Evolutionary conservation across 805 yeast genomes (phyloP), one percentile per base, ranked within the genome.

Genomic region (Candida maris): DNA sequence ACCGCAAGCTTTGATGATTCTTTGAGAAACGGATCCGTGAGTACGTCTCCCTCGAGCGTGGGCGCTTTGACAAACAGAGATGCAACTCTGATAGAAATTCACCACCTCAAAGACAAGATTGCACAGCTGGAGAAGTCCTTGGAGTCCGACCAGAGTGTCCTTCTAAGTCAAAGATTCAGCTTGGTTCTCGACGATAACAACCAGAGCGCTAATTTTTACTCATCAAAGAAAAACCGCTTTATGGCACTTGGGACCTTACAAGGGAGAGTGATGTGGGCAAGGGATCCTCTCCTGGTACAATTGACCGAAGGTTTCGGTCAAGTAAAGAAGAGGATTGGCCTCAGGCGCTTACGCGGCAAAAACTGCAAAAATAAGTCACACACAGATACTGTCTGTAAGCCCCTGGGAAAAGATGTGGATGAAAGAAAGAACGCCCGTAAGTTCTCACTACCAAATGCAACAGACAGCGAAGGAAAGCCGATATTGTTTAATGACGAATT

Each of bases 191-290:
- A 35, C 15, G 45, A 41, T 4, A 14, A 34, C 10, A 35, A 38
- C 5, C 23, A 35, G n/a, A 35, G 38, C 29, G 23, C 39, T 9
- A 24, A 39, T 7, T 20, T 46, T 14, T 46, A 42, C 27, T 35
- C 39, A 13, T 42, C 52, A 12, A 50, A 48, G 37, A 42, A 46
- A 18, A 41, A 35, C 18, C 30, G 52, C 6, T 43, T 50, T n/a
- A 20, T 38, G 32, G 44, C 45, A 20, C 15, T 37, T 1, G 54
- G 54, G 5, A 35, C 51, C 4, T 42, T 48, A 25, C 44, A 47
- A 17, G 34, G 39, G 9, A 22, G 23, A 12, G 32, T 34, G 7
- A 10, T 48, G 2, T 46, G 52, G 51, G 32, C 39, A 4, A 26
- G 36, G 10, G 54, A 50, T 31, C 51, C 51, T 5, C 22, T 50